These are phyloP conservation scores for Plasmodium coatneyi DNA, from an alignment of 169 alveolate species.

Conservation along the genomic window DNA sequence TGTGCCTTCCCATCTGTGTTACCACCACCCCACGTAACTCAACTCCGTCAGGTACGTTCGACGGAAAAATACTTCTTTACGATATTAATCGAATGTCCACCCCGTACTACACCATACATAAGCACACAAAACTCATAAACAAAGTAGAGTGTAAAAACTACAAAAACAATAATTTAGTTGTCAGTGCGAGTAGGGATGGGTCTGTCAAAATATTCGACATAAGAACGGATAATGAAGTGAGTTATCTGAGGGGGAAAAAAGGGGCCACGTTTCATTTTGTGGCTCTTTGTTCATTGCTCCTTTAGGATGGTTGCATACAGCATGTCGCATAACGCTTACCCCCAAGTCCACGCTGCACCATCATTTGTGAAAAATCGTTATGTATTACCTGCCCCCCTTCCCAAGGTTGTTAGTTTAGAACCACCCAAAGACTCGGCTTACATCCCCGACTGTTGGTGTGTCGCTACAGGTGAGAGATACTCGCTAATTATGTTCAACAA, in stretches of 20 bases:
- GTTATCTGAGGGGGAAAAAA: background rate
- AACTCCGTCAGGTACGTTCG: conserved; percentile 84
- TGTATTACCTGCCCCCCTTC: conserved; percentile 70
- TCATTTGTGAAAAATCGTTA: background rate
- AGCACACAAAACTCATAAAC: conserved; percentile 89
- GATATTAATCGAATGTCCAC: conserved; percentile 89
- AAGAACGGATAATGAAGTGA: conserved; percentile 78
- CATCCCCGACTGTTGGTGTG: conserved; percentile 94
- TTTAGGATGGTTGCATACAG: background rate
- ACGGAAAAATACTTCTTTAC: conserved; percentile 87
- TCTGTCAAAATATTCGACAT: conserved; percentile 93
- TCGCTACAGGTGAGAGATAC: conserved; percentile 87
- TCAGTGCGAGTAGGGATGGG: conserved; percentile 89
- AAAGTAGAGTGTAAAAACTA: conserved; percentile 89
- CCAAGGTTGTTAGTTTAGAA: conserved; percentile 88
- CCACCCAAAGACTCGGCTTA: conserved; percentile 87
- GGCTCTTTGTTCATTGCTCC: background rate
- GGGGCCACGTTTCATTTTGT: background rate
- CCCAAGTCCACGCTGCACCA: background rate
- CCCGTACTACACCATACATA: conserved; percentile 83
- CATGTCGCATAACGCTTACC: background rate
- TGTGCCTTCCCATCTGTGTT: background rate
- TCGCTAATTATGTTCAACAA: background rate
- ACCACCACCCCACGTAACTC: background rate
- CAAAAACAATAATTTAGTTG: conserved; percentile 91